A percentile compares a stretch with the other conserved stretches of the same genome.
Conservation (phyloP, 163 green algal species). For the Volvox carteri region DNA sequence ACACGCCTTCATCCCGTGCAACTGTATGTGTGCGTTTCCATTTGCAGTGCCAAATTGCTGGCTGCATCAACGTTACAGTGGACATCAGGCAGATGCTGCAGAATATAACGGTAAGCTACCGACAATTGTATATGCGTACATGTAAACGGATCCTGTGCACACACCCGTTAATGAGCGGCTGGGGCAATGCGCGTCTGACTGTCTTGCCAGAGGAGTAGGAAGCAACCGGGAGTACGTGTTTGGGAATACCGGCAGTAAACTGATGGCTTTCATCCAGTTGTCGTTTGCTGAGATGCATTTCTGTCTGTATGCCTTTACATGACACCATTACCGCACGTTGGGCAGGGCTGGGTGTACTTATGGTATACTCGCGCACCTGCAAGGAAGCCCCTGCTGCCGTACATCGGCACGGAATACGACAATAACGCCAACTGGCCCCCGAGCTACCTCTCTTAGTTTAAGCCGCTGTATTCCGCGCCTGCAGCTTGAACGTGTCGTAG, state of each 20-base stretch:
- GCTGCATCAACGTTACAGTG: neutral
- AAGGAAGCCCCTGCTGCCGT: neutral
- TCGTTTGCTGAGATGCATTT: too few species aligned
- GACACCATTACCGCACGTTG: too few species aligned
- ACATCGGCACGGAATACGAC: neutral
- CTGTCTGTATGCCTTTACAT: too few species aligned
- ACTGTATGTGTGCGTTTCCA: neutral
- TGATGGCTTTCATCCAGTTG: neutral
- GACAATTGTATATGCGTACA: neutral
- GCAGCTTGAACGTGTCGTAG: neutral
- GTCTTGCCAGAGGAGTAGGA: too few species aligned
- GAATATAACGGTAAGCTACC: neutral
- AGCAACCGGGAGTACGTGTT: neutral
- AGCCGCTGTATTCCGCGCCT: neutral
- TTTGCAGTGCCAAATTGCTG: conserved; percentile 6
- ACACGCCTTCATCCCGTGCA: neutral
- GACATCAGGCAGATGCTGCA: neutral
- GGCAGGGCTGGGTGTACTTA: too few species aligned
- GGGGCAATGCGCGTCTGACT: neutral
- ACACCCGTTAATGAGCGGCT: neutral
- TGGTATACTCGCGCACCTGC: too few species aligned
- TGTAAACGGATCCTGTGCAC: neutral
- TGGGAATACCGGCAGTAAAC: neutral
- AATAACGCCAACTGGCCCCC: neutral
- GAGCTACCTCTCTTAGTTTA: neutral